phyloP scores from a whole-genome alignment of 2,329 filamentous ascomycete genomes.

The Alternaria ethzedia region DNA sequence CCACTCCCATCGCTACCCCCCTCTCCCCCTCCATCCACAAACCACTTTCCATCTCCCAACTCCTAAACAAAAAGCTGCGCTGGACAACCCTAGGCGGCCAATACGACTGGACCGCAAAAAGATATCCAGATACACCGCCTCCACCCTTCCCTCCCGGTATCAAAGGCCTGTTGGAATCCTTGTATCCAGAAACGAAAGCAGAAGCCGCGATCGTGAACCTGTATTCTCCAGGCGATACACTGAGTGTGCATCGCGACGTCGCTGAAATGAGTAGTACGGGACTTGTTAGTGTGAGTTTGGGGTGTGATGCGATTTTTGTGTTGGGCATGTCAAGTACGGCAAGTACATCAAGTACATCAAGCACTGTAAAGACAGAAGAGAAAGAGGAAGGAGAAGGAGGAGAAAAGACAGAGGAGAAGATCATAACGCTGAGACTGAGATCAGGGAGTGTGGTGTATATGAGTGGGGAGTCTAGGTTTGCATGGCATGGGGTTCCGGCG shows the following conservation, averaged over 20 bases:
- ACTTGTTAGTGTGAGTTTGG: constrained; percentile 84
- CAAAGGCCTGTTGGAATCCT: no score
- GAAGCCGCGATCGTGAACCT: constrained; percentile 95
- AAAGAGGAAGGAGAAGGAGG: no score
- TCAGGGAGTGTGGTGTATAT: constrained; percentile 94
- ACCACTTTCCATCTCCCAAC: constrained; percentile 70
- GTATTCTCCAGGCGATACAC: constrained; percentile 87
- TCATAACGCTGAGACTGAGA: constrained; percentile 56
- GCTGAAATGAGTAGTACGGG: constrained; percentile 82
- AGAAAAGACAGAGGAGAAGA: no score
- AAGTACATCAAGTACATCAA: no score
- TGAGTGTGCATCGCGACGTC: constrained; percentile 93
- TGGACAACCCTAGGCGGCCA: constrained; percentile 96
- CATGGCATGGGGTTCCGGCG: constrained; percentile 95
- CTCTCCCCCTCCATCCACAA: constrained; percentile 78
- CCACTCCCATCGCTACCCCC: constrained; percentile 53
- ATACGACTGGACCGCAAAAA: constrained; percentile 92
- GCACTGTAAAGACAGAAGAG: no score
- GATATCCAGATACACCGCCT: constrained; percentile 73
- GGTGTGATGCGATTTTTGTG: constrained; percentile 89
- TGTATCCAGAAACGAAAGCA: constrained; percentile 79
- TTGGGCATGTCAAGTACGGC: no score
- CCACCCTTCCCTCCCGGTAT: constrained; percentile 78
- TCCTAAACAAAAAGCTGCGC: constrained; percentile 80
- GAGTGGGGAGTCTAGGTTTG: constrained; percentile 79